Base-by-base conservation (phyloP, 169 alveolate genomes). In the Fabrea salina region DNA sequence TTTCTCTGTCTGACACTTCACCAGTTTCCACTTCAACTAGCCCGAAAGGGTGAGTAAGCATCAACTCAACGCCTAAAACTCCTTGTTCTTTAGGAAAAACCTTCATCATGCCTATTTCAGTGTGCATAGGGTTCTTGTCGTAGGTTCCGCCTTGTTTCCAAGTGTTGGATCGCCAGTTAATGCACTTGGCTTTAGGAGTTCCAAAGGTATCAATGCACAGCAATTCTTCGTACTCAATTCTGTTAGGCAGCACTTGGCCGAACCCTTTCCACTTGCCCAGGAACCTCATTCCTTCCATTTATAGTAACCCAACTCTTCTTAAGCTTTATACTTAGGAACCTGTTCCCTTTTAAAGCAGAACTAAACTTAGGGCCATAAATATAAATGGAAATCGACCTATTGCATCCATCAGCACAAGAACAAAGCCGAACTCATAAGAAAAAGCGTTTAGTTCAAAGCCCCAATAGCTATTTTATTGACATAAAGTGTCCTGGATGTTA, bases 401-500 rank as follows among this genome's bases (percentile, higher is more conserved):
- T 98, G 87, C 89, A 97, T 91, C 98, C 97, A 41, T 97, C 93
- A 82, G 98, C 99, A 84, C 92, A 86, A 70, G 97, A 84, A 77
- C 99, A 98, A 91, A 96, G 96, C 87, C 88, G 86, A 87, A 94
- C 91, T 83, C 98, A 98, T 92, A 98, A 97, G 93, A 93, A 96
- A 78, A 98, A 98, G 95, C 94, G 99, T 87, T 93, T 98, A 76
- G 96, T 98, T 44, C 99, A 97, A 84, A 89, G 94, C 84, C 99
- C 99, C 33, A 98, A 98, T 94, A 96, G 99, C 71, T 97, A 90
- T 92, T 98, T 97, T 96, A 96, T 98, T 99, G 99, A 98, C 86
- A 98, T 98, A 66, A 95, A 96, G 79, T 97, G 99, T 94, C 98
- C 98, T 59, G 97, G 98, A 3, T 97, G 99, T 92, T 91, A 92